Base-by-base conservation (phyloP, 1,139 yeast genomes). In the Spathaspora sp. region DNA sequence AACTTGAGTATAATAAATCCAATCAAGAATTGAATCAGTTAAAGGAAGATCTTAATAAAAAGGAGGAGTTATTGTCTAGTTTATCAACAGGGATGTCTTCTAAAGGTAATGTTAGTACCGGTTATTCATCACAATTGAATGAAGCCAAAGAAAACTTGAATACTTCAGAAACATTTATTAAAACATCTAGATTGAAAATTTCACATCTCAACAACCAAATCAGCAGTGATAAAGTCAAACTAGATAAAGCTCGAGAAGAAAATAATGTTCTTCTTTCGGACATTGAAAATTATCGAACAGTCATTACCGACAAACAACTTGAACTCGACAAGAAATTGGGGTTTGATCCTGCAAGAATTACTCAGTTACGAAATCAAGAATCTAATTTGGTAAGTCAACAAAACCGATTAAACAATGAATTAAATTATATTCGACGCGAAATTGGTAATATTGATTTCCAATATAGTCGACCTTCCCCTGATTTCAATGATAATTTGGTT, bases 21-120 rank as follows among this genome's bases (percentile, higher is more conserved):
- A 81, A 79, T 45, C 60, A 61, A 1, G 61, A 69, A 37, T 65
- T 86, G 8, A 67, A 64, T 4, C 59, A 62, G 2, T 57, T 82
- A 47, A 83, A 81, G 51, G 70, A 70, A 6, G 73, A 74, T n/a
- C 74, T 78, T 49, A 71, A 74, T 31, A 78, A 74, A 51, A 88
- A 87, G 55, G 95, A 89, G 58, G 97, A 91, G 52, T 72, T 91
- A 17, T 68, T 89, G 13, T 84, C 95, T 4, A 84, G 96, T 0
- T 72, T 95, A 38, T 84, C 93, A 0, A 91, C 98, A 0, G 99
- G 99, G 56, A 84, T 93, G 11, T 87, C 97, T 0, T 80, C 96
- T 0, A 84, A 82, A 47, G 97, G 96, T 43, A 76, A 72, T 36
- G 56, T 84, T 0, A 88, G 87, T 51, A 85, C 90, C 31, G 97